These are phyloP conservation scores for Trichocladium uniseriatum DNA, from an alignment of 495 filamentous ascomycete genomes.

Conservation along the genomic window DNA sequence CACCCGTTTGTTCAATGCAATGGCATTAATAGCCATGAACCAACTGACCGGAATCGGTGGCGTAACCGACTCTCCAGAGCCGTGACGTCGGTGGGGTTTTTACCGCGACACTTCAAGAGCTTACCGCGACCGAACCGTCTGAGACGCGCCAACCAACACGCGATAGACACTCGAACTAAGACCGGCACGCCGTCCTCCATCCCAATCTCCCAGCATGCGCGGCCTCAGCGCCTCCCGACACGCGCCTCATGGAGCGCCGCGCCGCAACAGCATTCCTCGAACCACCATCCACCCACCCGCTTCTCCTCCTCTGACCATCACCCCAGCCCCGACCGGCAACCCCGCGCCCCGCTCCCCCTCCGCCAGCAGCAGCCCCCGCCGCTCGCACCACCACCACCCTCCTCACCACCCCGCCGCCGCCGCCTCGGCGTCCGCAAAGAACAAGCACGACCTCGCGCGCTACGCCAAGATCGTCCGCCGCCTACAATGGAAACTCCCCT, in stretches of 20 bases:
- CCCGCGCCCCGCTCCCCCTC: not conserved
- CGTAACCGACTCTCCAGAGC: too few relatives aligned
- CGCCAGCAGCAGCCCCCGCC: not conserved
- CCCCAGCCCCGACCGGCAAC: not conserved
- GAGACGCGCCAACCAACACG: too few relatives aligned
- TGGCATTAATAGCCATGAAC: too few relatives aligned
- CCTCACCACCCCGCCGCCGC: not conserved
- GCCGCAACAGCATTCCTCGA: too few relatives aligned
- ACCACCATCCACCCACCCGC: not conserved
- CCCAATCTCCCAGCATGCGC: not conserved
- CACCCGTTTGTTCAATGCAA: too few relatives aligned
- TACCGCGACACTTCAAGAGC: too few relatives aligned
- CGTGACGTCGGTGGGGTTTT: too few relatives aligned
- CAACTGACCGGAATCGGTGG: not conserved
- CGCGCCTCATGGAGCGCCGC: slow-evolving; percentile 1
- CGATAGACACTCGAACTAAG: too few relatives aligned
- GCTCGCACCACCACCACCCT: not conserved
- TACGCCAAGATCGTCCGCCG: slow-evolving; percentile 49
- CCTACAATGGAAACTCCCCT: slow-evolving; percentile 52
- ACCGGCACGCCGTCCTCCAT: not conserved
- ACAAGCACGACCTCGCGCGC: slow-evolving; percentile 38
- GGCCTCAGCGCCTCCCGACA: slow-evolving; percentile 20
- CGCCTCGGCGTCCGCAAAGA: not conserved
- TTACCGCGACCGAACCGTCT: too few relatives aligned
- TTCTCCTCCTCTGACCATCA: slow-evolving; percentile 4